phyloP scores from a whole-genome alignment of 2,329 filamentous ascomycete genomes.

The Diaporthe ampelina region DNA sequence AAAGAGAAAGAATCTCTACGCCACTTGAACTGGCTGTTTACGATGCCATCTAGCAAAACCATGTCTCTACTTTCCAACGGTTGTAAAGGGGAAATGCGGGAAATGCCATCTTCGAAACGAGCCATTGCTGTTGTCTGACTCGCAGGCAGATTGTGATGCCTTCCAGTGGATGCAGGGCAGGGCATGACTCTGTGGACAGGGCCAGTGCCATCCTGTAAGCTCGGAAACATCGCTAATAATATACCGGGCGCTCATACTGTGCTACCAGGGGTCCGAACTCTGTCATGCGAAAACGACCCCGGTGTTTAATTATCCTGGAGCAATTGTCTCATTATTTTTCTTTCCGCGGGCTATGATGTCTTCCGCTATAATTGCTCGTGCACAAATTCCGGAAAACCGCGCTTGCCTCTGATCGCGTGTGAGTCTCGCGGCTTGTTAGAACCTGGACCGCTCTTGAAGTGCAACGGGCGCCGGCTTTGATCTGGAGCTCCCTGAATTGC shows the following conservation, averaged over 20 bases:
- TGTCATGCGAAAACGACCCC: background rate
- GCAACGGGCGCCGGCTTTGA: background rate
- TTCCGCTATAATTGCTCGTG: background rate
- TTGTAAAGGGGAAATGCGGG: background rate
- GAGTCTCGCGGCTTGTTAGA: background rate
- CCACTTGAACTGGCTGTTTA: no score
- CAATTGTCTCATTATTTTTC: no score
- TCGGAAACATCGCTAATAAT: background rate
- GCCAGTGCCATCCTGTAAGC: background rate
- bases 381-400: no score
- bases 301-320: background rate
- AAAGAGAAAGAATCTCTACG: no score
- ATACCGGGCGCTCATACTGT: slow-evolving; percentile 16
- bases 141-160: background rate
- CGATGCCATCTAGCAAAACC: no score
- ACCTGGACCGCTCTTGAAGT: background rate
- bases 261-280: background rate
- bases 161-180: background rate
- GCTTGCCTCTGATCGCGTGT: no score
- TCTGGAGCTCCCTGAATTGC: background rate
- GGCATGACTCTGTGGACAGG: background rate
- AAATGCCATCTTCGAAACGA: background rate
- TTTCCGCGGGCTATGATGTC: no score
- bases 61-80: no score
- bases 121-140: background rate